phyloP scores from a whole-genome alignment of 139 green algal genomes.

The Haematococcus lacustris region DNA sequence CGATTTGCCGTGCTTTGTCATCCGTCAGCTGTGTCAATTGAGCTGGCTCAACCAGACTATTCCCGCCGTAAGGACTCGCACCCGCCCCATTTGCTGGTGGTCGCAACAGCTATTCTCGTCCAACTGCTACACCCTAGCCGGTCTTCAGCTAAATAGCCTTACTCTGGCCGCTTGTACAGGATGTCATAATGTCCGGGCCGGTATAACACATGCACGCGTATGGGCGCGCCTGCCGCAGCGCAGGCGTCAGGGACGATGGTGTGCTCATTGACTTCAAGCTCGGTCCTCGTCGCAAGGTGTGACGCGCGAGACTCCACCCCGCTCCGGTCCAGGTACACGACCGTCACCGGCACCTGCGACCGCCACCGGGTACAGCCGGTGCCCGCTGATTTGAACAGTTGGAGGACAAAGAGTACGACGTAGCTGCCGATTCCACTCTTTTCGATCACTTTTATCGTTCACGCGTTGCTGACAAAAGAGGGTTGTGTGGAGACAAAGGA shows the following conservation, averaged over 20 bases:
- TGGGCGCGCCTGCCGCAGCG: background rate
- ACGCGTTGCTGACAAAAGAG: background rate
- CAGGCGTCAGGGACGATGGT: conserved; percentile 29
- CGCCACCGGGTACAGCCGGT: background rate
- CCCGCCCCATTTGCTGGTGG: no score
- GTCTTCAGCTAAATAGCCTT: no score
- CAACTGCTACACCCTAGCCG: no score
- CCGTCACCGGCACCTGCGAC: conserved; percentile 59
- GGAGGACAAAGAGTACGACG: background rate
- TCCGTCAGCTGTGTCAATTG: no score
- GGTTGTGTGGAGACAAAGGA: background rate
- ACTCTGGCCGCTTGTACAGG: conserved; percentile 19
- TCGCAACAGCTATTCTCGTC: no score
- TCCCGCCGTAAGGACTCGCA: no score
- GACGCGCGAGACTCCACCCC: background rate
- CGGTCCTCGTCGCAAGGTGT: background rate
- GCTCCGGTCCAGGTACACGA: conserved; percentile 67
- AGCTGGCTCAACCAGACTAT: no score
- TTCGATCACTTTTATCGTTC: background rate
- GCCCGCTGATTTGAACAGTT: background rate
- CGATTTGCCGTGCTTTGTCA: no score
- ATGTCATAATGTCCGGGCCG: conserved; percentile 46
- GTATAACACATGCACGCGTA: conserved; percentile 34
- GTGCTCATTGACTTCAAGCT: conserved; percentile 19
- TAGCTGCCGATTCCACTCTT: no score